phyloP scores from a whole-genome alignment of 257 asterid species.

The Ballota nigra region DNA sequence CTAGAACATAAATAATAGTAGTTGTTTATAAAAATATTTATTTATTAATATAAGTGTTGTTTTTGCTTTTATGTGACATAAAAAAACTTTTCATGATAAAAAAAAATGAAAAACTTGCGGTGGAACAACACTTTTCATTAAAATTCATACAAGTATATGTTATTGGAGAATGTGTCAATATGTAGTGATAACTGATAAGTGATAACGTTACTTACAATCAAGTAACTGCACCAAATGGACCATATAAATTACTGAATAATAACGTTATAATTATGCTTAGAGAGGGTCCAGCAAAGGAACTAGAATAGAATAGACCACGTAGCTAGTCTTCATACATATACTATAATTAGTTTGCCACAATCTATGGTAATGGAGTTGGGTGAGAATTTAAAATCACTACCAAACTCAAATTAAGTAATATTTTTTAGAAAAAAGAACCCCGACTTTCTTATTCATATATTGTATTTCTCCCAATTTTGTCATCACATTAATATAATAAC shows the following conservation, averaged over 20 bases:
- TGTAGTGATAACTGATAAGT: not conserved
- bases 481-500: not conserved
- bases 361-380: constrained; percentile 17
- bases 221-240: not conserved
- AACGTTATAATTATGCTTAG: not conserved
- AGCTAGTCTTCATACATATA: constrained; percentile 15
- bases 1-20: too few relatives aligned
- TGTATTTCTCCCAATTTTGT: not conserved
- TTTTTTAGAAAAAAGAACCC: too few relatives aligned
- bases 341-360: constrained; percentile 5
- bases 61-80: too few relatives aligned
- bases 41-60: too few relatives aligned
- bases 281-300: not conserved
- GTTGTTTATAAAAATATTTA: too few relatives aligned
- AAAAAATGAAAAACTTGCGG: too few relatives aligned
- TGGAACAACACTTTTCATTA: too few relatives aligned
- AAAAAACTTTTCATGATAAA: too few relatives aligned
- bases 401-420: constrained; percentile 16
- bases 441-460: not conserved
- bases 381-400: constrained; percentile 16
- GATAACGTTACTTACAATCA: not conserved
- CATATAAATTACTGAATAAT: not conserved
- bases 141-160: too few relatives aligned
- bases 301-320: constrained; percentile 27
- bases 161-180: not conserved